phyloP scores from a whole-genome alignment of 768 basidiomycete species.

The Rhodocollybia butyracea region DNA sequence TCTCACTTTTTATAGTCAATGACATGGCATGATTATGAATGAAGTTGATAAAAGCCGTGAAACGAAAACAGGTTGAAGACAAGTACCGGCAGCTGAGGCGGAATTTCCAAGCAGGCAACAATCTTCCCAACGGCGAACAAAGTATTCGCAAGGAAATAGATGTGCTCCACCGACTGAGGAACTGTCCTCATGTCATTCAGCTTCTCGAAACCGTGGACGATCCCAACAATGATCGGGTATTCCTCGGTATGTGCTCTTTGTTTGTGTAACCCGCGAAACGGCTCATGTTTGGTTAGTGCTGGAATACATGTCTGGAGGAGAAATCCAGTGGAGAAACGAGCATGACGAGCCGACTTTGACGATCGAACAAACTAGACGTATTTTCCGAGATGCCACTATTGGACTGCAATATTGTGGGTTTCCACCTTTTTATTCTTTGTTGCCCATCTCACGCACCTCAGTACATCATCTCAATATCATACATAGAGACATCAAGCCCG shows the following conservation, averaged over 20 bases:
- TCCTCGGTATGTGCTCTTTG: slow-evolving; percentile 61
- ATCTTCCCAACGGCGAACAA: slow-evolving; percentile 59
- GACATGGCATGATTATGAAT: background rate
- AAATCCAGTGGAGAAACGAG: slow-evolving; percentile 33
- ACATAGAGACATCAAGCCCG: slow-evolving; percentile 89
- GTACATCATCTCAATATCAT: slow-evolving; percentile 57
- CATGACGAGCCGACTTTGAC: slow-evolving; percentile 29
- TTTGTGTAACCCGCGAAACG: no score
- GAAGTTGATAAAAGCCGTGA: slow-evolving; percentile 71
- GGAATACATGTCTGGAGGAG: slow-evolving; percentile 42
- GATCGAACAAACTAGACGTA: slow-evolving; percentile 35
- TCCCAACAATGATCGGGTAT: slow-evolving; percentile 74
- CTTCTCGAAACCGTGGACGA: slow-evolving; percentile 92
- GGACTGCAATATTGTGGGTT: slow-evolving; percentile 41
- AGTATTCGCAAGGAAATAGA: slow-evolving; percentile 86
- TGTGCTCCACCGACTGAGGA: slow-evolving; percentile 93
- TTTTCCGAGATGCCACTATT: slow-evolving; percentile 38
- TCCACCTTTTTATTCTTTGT: background rate
- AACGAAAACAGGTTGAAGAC: slow-evolving; percentile 60
- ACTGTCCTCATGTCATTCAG: slow-evolving; percentile 73
- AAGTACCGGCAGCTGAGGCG: slow-evolving; percentile 54
- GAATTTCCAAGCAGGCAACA: slow-evolving; percentile 31
- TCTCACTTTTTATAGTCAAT: slow-evolving; percentile 1
- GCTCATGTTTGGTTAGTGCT: slow-evolving; percentile 25
- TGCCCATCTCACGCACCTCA: slow-evolving; percentile 14